Evolutionary conservation across 805 yeast genomes (phyloP), one percentile per base, ranked within the genome.

Genomic region (Teunomyces barrocoloradensis): DNA sequence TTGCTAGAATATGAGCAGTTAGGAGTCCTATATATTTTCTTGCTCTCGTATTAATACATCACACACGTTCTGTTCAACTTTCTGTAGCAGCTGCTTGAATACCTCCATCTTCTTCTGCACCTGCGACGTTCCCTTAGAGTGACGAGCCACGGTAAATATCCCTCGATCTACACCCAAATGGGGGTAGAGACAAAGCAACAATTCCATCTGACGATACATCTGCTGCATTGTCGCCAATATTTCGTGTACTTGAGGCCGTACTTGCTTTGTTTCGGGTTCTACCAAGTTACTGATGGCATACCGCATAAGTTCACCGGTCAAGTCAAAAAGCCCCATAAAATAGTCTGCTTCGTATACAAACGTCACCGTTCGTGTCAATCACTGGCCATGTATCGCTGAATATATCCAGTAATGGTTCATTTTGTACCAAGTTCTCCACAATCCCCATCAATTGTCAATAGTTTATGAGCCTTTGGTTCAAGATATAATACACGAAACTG

Each of bases 1-100:
- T 83, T 46, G 68, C 79, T 36, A 78, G 92, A 71, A 70, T 72
- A 33, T 63, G 68, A 59, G 13, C n/a, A 23, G 23, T 25, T 25
- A 7, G 11, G 10, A 9, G 5, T 0, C 27, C n/a, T n/a, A 11
- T 18, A 15, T 44, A n/a, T 17, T 25, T 45, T 61, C 66, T 20
- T 49, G 50, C 10, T 57, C 58, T 35, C 59, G 54, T 5, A 63
- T 56, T 33, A 53, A 47, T 11, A 56, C 53, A 35, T 59, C 61
- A 29, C 62, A 56, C 9, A 63, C 45, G 13, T 54, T 54, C 30
- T 42, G 42, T 41, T 61, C 63, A 10, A 63, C 64, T 48, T 62
- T 63, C 6, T 49, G 50, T 25, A 63, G 40, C 5, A 64, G 60
- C 35, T 51, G 56, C 45, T 53, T 51, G 45, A 63, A 54, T 1